These are phyloP conservation scores for Lophium mytilinum DNA, from an alignment of 495 filamentous ascomycete genomes.

Conservation along the genomic window DNA sequence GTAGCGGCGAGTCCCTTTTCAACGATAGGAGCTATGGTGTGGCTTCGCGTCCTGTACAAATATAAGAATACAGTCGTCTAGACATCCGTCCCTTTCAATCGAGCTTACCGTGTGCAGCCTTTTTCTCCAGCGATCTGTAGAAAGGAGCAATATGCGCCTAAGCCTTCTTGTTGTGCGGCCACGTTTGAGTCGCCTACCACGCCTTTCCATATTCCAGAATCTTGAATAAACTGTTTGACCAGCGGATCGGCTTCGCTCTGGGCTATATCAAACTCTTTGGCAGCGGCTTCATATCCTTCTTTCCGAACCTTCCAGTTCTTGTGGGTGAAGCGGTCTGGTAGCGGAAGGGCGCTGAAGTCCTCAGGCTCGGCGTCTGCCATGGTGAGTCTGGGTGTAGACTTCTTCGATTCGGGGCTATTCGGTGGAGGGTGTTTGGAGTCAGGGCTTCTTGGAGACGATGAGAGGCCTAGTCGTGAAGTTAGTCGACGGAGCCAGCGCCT, in stretches of 20 bases:
- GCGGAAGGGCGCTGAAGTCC: slow-evolving; percentile 73
- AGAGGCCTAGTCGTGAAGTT: too few species aligned
- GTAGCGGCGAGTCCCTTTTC: slow-evolving; percentile 90
- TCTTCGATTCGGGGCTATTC: background rate
- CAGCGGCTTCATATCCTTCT: slow-evolving; percentile 86
- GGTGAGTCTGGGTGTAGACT: background rate
- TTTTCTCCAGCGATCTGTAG: slow-evolving; percentile 77
- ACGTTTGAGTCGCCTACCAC: slow-evolving; percentile 95
- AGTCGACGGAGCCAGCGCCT: too few species aligned
- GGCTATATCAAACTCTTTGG: slow-evolving; percentile 74
- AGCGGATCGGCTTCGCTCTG: slow-evolving; percentile 80
- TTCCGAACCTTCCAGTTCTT: slow-evolving; percentile 99
- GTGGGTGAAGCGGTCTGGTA: slow-evolving; percentile 77
- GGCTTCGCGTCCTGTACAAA: slow-evolving; percentile 55
- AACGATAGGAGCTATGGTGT: slow-evolving; percentile 66
- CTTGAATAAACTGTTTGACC: slow-evolving; percentile 78
- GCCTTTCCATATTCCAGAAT: slow-evolving; percentile 80
- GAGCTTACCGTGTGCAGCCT: slow-evolving; percentile 58
- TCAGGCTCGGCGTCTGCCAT: slow-evolving; percentile 65
- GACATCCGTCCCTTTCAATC: background rate
- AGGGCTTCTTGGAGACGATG: too few species aligned
- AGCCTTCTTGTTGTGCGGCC: slow-evolving; percentile 88
- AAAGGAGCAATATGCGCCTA: slow-evolving; percentile 79
- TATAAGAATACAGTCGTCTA: slow-evolving; percentile 1
- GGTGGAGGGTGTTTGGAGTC: slow-evolving; percentile 1